Evolutionary conservation across 768 basidiomycete species (phyloP).

Genomic region (Naganishia randhawae): DNA sequence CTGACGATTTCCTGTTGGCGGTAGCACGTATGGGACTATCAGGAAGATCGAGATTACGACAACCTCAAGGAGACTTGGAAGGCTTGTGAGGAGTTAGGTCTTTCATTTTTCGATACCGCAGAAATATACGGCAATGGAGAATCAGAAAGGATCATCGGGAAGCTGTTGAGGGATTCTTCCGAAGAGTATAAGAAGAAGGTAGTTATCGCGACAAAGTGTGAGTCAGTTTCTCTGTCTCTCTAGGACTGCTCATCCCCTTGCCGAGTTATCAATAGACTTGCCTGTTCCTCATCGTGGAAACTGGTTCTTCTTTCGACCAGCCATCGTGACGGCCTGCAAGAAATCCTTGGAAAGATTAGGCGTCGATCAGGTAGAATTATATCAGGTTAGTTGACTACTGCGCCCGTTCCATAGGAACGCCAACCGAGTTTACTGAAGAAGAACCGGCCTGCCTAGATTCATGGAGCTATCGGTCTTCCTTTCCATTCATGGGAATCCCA

Average conservation of each 20-base stretch:
- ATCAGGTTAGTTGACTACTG: conserved; percentile 34
- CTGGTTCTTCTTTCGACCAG: conserved; percentile 43
- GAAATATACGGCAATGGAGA: conserved; percentile 47
- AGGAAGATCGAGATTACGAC: conserved; percentile 34
- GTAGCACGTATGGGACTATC: conserved; percentile 32
- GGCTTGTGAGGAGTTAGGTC: conserved; percentile 35
- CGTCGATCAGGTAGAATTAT: conserved; percentile 42
- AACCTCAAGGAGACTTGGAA: conserved; percentile 44
- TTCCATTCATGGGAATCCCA: conserved; percentile 40
- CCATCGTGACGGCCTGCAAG: conserved; percentile 36
- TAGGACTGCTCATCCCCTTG: not conserved
- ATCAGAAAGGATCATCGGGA: conserved; percentile 44
- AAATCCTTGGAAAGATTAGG: conserved; percentile 39
- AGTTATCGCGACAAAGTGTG: conserved; percentile 48
- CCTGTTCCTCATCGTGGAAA: conserved; percentile 38
- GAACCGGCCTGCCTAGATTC: conserved; percentile 31
- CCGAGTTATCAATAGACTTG: conserved; percentile 27
- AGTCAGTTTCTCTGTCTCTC: conserved; percentile 10
- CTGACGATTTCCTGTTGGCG: conserved; percentile 2
- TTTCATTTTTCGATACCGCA: conserved; percentile 49
- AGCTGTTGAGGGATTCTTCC: conserved; percentile 41
- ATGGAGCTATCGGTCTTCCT: conserved; percentile 35
- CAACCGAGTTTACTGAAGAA: not conserved
- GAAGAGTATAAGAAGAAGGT: conserved; percentile 39
- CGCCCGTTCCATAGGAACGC: not conserved